Conservation (phyloP, 2,329 filamentous ascomycete species). For the Penicillium sp. region DNA sequence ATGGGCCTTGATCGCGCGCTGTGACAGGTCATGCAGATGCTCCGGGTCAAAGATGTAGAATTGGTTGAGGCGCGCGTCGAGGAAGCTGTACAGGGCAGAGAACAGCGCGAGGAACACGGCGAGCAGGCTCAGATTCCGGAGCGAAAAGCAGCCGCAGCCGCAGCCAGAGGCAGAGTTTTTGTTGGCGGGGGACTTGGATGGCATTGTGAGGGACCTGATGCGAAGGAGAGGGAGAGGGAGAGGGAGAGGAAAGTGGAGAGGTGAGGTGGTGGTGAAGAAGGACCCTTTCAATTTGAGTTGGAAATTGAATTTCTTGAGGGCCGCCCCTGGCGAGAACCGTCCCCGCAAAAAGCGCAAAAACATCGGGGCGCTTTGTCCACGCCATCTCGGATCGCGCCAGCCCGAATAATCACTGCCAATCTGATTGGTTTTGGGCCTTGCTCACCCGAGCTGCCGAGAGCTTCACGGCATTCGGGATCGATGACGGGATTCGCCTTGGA, state of each 20-base stretch:
- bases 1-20: slow-evolving; percentile 66
- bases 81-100: slow-evolving; percentile 39
- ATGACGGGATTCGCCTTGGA: not conserved
- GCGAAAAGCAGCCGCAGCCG: slow-evolving; percentile 30
- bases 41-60: slow-evolving; percentile 75
- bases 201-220: slow-evolving; percentile 21
- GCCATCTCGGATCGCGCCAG: slow-evolving; percentile 26
- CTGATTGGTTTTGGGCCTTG: slow-evolving; percentile 13
- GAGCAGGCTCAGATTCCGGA: slow-evolving; percentile 35
- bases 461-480: not conserved
- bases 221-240: not conserved
- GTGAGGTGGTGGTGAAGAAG: not conserved
- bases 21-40: slow-evolving; percentile 68
- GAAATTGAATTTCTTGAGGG: not conserved
- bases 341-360: not conserved
- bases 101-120: slow-evolving; percentile 40
- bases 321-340: not conserved
- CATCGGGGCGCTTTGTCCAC: slow-evolving; percentile 8
- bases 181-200: slow-evolving; percentile 27
- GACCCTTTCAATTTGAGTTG: not conserved
- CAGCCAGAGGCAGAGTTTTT: slow-evolving; percentile 25
- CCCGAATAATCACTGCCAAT: slow-evolving; percentile 19
- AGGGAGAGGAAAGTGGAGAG: slow-evolving; percentile 1
- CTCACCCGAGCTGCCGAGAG: not conserved
- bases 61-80: slow-evolving; percentile 42